Base-by-base conservation (phyloP, 495 filamentous ascomycete species). In the Hypoxylon fuscum region DNA sequence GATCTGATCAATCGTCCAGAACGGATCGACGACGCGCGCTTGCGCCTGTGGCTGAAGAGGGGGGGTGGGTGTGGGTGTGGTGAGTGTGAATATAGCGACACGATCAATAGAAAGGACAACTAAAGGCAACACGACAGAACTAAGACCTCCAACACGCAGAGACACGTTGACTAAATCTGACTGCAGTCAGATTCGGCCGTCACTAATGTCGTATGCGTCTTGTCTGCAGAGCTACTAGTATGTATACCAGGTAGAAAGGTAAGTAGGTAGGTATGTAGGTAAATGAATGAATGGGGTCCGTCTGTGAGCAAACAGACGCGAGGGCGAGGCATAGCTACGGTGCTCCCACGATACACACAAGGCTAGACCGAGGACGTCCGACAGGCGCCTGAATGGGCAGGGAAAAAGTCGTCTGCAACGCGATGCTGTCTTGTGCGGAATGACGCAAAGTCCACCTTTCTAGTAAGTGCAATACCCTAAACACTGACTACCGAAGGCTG, bases 1-100 rank as follows among this genome's bases (percentile, higher is more conserved):
- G 63, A 66, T 62, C 57, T 62, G 63, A 66, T 62, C 51, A 59
- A 66, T 61, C 57, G 63, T 66, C 57, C 52, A 62, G 57, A 66
- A 61, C 63, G 41, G 57, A 66, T 66, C 63, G 57, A 52, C 57
- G 54, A 15, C 9, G 47, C 63, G 57, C 56, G 53, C 52, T 54
- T 62, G 63, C 52, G 63, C 34, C 56, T 66, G 63, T 66, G 63
- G 63, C 63, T 66, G 43, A 43, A 20, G 50, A 10, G 18, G 27
- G 18, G 41, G 21, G 46, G 55, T 23, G 48, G 48, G 62, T 3
- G 43, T 18, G 50, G 40, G 25, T 9, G 40, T 44, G 1, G 32
- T 38, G 27, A 50, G 49, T 37, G 48, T 58, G 40, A 22, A 25
- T 15, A 20, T 59, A 61, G 20, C 56, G 34, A 37, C 25, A 32